A percentile compares a stretch with the other conserved stretches of the same genome.
These are phyloP conservation scores for Aspergillus amoenus DNA, from an alignment of 2,329 filamentous ascomycete genomes.

Conservation along the genomic window DNA sequence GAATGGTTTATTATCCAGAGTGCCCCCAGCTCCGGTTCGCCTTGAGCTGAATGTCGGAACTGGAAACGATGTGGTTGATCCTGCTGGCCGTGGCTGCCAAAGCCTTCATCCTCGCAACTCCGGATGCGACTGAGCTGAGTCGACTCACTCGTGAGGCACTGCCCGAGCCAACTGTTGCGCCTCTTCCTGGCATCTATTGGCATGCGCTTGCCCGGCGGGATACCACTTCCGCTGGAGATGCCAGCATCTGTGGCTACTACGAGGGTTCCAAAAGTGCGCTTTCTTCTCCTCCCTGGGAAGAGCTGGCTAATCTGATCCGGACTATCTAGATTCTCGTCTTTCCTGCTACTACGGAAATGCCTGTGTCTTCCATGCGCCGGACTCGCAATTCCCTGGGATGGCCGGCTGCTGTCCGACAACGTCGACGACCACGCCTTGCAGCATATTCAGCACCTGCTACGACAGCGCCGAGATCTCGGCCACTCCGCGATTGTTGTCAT, in stretches of 20 bases:
- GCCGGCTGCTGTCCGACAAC: constrained; percentile 9
- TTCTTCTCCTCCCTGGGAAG: not conserved
- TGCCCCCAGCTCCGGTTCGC: not conserved
- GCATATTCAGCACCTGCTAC: constrained; percentile 10
- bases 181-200: not conserved
- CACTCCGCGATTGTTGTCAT: not conserved
- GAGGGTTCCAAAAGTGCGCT: not conserved
- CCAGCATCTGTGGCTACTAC: constrained; percentile 12
- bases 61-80: not conserved
- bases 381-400: constrained; percentile 6
- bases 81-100: not conserved
- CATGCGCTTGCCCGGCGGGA: not conserved
- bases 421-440: not conserved
- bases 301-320: not conserved
- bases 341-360: constrained; percentile 1
- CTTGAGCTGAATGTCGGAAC: too few species aligned
- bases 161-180: not conserved
- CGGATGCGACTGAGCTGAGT: not conserved
- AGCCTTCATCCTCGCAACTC: not conserved
- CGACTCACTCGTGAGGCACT: not conserved
- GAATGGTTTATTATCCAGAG: not conserved
- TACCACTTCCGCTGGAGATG: not conserved
- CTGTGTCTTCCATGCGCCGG: constrained; percentile 10
- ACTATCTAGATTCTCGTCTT: not conserved
- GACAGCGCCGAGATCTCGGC: not conserved